Evolutionary conservation across 139 green algal genomes (phyloP), one percentile per base, ranked within the genome.

Genomic region (Marvania coccoides): DNA sequence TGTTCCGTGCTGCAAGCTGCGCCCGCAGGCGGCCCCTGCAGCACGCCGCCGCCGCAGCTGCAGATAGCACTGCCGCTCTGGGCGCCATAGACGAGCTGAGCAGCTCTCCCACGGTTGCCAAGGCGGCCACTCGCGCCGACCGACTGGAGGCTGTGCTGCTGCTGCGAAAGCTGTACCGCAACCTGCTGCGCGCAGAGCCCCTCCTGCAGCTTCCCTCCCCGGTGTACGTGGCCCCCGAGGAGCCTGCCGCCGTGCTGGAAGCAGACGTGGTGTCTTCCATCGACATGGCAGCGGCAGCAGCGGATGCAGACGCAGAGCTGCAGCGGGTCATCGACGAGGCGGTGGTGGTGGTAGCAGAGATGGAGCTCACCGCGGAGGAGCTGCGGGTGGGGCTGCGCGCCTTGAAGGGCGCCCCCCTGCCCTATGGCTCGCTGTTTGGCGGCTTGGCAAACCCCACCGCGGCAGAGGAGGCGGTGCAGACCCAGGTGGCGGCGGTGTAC

Each of bases 281-380:
- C 24, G 37, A n/a, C 47, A 12, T 26, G 51, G 15, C 9, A 2
- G 67, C 33, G 24, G 31, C 36, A 31, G 46, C 56, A 5, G 37
- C 36, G 8, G 46, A 26, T 8, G 42, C 54, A 3, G 67, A 63
- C 37, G 65, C 34, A 5, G 61, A 74, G 47, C 63, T 72, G 26
- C 38, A 61, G 47, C 42, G 72, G 23, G 24, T 58, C 28, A 40
- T 74, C 34, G 73, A 85, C 36, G 67, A 72, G 26, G 85, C 87
- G 26, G 60, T 94, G 23, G 83, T 87, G 47, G 31, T 80, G 10
- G 79, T 92, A 31, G 85, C 85, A 6, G 88, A 94, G 56, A 90
- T 95, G 82, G 71, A 84, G 71, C 78, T 94, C 29, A 92, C 86
- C 5, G 73, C 84, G 23, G 88, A 95, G 38, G 80, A 92, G 73